phyloP scores from a whole-genome alignment of 202 grass and related monocot genomes.

The Zoysia matrella region DNA sequence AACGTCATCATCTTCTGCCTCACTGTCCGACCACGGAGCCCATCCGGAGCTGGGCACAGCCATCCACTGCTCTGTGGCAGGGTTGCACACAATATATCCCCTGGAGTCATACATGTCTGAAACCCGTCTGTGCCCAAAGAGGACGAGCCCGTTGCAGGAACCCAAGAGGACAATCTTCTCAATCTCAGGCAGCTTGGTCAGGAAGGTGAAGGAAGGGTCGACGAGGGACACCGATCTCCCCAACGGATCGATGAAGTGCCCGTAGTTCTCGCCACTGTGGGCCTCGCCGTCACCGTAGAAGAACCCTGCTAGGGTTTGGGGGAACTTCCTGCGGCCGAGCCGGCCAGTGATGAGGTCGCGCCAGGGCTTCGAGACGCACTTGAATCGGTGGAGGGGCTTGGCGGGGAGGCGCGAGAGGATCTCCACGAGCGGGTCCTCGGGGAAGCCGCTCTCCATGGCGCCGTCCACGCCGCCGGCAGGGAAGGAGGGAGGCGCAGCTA shows the following conservation, averaged over 20 bases:
- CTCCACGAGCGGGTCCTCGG: background rate
- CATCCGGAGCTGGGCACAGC: background rate
- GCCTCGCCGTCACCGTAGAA: background rate
- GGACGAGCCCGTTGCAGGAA: slow-evolving; percentile 20
- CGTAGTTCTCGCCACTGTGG: too few species aligned
- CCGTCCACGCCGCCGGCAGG: background rate
- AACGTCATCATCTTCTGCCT: too few species aligned
- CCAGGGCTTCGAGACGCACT: slow-evolving; percentile 18
- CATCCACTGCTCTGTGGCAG: background rate
- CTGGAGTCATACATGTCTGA: too few species aligned
- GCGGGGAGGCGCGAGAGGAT: background rate
- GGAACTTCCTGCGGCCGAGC: background rate
- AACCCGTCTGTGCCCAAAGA: background rate
- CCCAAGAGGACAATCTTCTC: background rate
- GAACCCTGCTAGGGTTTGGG: background rate
- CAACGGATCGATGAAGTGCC: background rate
- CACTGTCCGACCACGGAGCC: too few species aligned
- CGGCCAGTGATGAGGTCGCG: background rate
- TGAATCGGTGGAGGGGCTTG: background rate
- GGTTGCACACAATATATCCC: slow-evolving; percentile 20
- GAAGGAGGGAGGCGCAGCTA: too few species aligned
- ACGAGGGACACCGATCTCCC: background rate
- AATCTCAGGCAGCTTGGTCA: background rate
- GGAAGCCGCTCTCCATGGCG: background rate
- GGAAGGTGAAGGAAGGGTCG: slow-evolving; percentile 7